Evolutionary conservation across 345 rosid species (phyloP), one percentile per base, ranked within the genome.

Genomic region (Populus pruinosa): DNA sequence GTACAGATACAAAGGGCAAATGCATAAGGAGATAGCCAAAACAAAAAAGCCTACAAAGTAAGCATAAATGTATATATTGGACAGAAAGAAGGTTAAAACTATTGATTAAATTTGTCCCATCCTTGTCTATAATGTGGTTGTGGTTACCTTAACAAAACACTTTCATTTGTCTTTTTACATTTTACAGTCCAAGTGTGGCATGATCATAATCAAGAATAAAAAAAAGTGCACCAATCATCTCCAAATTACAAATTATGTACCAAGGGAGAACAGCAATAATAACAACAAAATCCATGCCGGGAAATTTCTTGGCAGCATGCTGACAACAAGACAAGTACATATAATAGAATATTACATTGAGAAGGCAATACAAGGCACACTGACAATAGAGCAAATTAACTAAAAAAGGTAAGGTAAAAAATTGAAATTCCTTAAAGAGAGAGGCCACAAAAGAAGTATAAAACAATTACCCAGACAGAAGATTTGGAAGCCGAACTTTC

Each of bases 401-500:
- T 21, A n/a, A 56, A 8, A 56, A 23, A 2, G 62, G 9, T 20
- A 18, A 6, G 59, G 9, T 53, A 53, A 50, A 20, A 6, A 53
- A 53, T 5, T 53, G 21, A 2, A 23, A 38, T n/a, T 27, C 53
- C 31, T 39, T 14, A 67, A 64, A 59, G 14, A 71, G 66, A 63
- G 25, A 49, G 3, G 9, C 33, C 49, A 69, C 10, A 53, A 23
- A 53, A 49, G 13, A 66, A 49, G 70, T 31, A 35, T 25, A 39
- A 7, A 6, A 35, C 20, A 83, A 71, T 18, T 93, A 96, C 98
- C 98, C 98, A 59, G 97, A 90, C 36, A 96, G 93, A 43, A 96
- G 87, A 85, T 86, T 96, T 9, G 99, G 99, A 84, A 96, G 90
- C 89, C 99, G 85, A 72, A 96, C 85, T 82, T 91, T 96, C 95